Base-by-base conservation (phyloP, 108 stramenopile genomes). In the Nitzschia sp. region DNA sequence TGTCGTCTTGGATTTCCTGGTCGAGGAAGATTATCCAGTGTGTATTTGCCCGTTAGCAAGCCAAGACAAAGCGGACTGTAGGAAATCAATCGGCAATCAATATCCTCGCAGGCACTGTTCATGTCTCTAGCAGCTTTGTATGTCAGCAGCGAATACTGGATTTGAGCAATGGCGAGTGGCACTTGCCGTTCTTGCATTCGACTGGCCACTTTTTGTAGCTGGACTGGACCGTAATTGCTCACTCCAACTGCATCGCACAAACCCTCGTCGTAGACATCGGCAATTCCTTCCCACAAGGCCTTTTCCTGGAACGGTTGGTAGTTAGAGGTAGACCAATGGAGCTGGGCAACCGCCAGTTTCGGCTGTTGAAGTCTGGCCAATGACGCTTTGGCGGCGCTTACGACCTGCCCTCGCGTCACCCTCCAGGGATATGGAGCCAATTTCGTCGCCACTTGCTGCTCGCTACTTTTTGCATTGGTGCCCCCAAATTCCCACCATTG, bases 401-500 rank as follows among this genome's bases (percentile, higher is more conserved):
- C 82, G 63, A 90, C 63, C 47, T 74, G 80, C n/a, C 53, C 58
- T 19, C 81, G 67, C 23, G 89, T 88, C 11, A 93, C 69, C 57
- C 92, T 59, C 92, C 92, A 93, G 2, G 92, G 92, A 69, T 90
- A 93, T 9, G 92, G 92, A n/a, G 92, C 89, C 41, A 93, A 64
- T 63, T 93, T 93, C 11, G 92, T 93, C 22, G 89, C 92, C 0
- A 93, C 84, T 63, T 93, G 92, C 53, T 93, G 92, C 36, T 67
- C 61, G 35, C 76, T 73, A 17, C 17, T 45, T 31, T 21, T 45
- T 15, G 35, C 21, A 0, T 53, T 16, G 9, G 48, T 9, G 50
- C 25, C 62, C 13, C 0, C 29, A 50, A 72, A 32, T 17, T 50
- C 48, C 63, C 63, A 70, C 69, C 68, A 65, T 4, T 64, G 52